These are phyloP conservation scores for Candida nonsorbophila DNA, from an alignment of 805 yeast species.

Conservation along the genomic window DNA sequence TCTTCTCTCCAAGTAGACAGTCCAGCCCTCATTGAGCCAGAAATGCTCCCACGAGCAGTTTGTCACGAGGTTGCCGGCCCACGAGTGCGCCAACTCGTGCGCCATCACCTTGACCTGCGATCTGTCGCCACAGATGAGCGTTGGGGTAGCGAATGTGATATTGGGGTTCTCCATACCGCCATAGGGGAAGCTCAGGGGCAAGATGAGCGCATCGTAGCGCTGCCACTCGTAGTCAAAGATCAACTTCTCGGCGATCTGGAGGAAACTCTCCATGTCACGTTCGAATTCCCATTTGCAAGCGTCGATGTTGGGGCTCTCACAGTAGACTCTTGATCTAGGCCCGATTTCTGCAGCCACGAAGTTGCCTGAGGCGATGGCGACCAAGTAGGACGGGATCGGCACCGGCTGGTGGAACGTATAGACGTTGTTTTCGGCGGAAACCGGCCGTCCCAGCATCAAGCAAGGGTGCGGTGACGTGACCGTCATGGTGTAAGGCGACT, in stretches of 20 bases:
- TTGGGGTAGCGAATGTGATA: slow-evolving; percentile 29
- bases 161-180: slow-evolving; percentile 38
- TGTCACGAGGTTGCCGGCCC: slow-evolving; percentile 35
- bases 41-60: slow-evolving; percentile 33
- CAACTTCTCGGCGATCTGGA: slow-evolving; percentile 27
- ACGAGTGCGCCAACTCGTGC: slow-evolving; percentile 33
- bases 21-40: slow-evolving; percentile 36
- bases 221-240: slow-evolving; percentile 30
- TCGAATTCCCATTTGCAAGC: slow-evolving; percentile 32
- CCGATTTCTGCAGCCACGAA: slow-evolving; percentile 24
- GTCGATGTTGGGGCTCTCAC: slow-evolving; percentile 20
- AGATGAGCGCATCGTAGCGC: slow-evolving; percentile 27
- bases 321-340: slow-evolving; percentile 26
- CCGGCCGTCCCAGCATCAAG: slow-evolving; percentile 27
- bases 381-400: slow-evolving; percentile 30
- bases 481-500: slow-evolving; percentile 19
- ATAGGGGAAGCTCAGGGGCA: slow-evolving; percentile 28
- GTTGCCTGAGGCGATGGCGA: slow-evolving; percentile 30
- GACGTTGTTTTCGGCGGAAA: slow-evolving; percentile 5
- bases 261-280: slow-evolving; percentile 28
- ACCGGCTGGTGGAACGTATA: slow-evolving; percentile 27
- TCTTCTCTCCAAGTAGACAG: slow-evolving; percentile 29
- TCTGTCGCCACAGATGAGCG: slow-evolving; percentile 27
- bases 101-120: slow-evolving; percentile 31
- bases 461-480: slow-evolving; percentile 20